Base-by-base conservation (phyloP, 352 stramenopile species). In the Globisporangium rhizosaccharum region DNA sequence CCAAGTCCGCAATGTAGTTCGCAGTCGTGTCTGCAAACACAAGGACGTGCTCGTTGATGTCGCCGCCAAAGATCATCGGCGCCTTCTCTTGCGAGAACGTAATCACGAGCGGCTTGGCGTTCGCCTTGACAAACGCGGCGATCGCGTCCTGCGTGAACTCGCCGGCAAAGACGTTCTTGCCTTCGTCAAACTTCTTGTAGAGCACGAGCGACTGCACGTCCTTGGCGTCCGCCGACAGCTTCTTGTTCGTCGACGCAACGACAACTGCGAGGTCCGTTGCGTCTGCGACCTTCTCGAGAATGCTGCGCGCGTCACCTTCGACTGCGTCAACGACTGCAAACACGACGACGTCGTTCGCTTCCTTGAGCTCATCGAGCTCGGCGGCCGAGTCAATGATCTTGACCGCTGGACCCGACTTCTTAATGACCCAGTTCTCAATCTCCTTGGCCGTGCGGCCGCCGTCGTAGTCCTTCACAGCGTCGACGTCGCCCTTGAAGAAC, bases 391-490 rank as follows among this genome's bases (percentile, higher is more conserved):
- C 68, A n/a, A 97, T 71, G 51, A 90, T 90, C 66, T 84, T 81
- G 33, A 94, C 85, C 0, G 88, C 80, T 14, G 92, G 92, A 53
- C 90, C 92, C 33, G 87, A 94, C 79, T 97, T 96, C 82, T 96
- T 96, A 44, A 94, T 61, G 39, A 97, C 81, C 86, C 86, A 97
- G 67, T 88, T 85, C 61, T 92, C 70, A 67, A 98, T 97, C 61
- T 96, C 90, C 17, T 77, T 67, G 41, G 75, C 73, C 30, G 81
- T 94, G 68, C 91, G 85, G 62, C 88, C 89, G 36, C 88, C 84
- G 53, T 91, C 87, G 66, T 88, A 89, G 66, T 97, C 94, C 73
- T 96, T 95, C 60, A 82, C 68, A 5, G 75, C 48, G 51, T 92
- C 84, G 26, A 78, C 71, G 53, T 90, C 79, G 57, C 82, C 82